Base-by-base conservation (phyloP, 1,139 yeast genomes). In the Neolecta irregularis region DNA sequence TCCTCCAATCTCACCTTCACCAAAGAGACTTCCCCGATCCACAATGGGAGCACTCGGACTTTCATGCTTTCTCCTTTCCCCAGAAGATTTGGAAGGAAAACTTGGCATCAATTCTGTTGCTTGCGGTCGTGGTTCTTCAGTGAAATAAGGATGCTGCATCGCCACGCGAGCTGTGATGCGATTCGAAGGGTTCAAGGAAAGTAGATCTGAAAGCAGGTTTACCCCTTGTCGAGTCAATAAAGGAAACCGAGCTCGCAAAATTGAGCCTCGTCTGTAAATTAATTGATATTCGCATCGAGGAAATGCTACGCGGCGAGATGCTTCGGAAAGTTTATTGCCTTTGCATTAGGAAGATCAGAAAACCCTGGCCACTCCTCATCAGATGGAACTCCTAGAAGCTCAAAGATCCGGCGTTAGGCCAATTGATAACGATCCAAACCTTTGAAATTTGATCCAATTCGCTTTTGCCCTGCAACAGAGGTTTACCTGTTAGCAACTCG, bases 141-240 rank as follows among this genome's bases (percentile, higher is more conserved):
- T 49, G 52, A 91, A 88, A 60, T 75, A 88, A 5, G 71, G 71
- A 54, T 88, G 93, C 7, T 67, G 54, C 40, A 88, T 55, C 0
- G 94, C 79, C 40, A 69, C 72, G 32, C 67, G 65, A 0, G 95
- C 93, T 16, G 81, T 74, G 22, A 78, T 56, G 40, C 99, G 62
- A 17, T 61, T 59, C n/a, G 73, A 64, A 0, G 99, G 98, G 51
- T 91, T 93, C 51, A 83, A 85, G 39, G 68, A 75, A 29, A 91
- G 55, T 30, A 91, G 55, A 25, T 68, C 67, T 25, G 69, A 58
- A 24, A 91, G 57, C 18, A 91, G 59, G 38, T 70, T 67, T 21
- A 77, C 62, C 36, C 93, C 83, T 4, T 40, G 33, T 2, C 38
- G 26, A 6, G 46, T 38, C 3, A 46, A 24, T 7, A 37, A 30